phyloP scores from a whole-genome alignment of 1,284 basidiomycete genomes.

The Anthracocystis panici-leucophaei region DNA sequence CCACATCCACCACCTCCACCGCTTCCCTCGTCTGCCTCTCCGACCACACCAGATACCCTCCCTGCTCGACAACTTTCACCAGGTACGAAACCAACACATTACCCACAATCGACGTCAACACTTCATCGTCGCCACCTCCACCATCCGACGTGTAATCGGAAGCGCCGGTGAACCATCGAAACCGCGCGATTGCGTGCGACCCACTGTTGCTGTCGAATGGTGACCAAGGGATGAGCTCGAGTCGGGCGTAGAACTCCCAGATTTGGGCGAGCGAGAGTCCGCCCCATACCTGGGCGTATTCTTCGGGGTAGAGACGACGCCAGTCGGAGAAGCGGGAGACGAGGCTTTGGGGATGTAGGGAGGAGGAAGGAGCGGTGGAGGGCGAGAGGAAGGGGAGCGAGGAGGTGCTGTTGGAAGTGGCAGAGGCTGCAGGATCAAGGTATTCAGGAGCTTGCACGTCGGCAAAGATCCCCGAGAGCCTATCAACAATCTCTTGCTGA shows the following conservation, averaged over 20 bases:
- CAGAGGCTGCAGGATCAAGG: constrained; percentile 38
- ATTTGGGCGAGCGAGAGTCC: constrained; percentile 60
- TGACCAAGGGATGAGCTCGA: constrained; percentile 55
- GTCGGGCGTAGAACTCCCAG: constrained; percentile 64
- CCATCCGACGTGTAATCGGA: constrained; percentile 14
- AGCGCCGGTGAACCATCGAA: constrained; percentile 32
- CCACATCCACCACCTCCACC: constrained; percentile 39
- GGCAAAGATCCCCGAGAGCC: constrained; percentile 23
- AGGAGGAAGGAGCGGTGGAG: background rate
- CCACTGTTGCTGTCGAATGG: constrained; percentile 17
- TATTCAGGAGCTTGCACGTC: constrained; percentile 64
- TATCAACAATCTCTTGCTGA: constrained; percentile 11
- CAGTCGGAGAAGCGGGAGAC: constrained; percentile 58
- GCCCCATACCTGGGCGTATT: constrained; percentile 64
- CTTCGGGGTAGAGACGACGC: constrained; percentile 52
- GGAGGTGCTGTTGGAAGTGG: background rate
- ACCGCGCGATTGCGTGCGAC: constrained; percentile 12
- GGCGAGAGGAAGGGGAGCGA: constrained; percentile 1
- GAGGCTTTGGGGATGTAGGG: constrained; percentile 49
- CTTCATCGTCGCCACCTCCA: constrained; percentile 62
- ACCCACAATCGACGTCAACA: constrained; percentile 38
- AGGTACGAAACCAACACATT: constrained; percentile 53
- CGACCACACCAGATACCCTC: constrained; percentile 54
- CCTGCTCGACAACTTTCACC: constrained; percentile 24
- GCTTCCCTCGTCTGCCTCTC: constrained; percentile 29